Percentiles rank a stretch among this genome's conserved stretches.
phyloP scores from a whole-genome alignment of 2,329 filamentous ascomycete genomes.

The Arthrobotrys musiformis region DNA sequence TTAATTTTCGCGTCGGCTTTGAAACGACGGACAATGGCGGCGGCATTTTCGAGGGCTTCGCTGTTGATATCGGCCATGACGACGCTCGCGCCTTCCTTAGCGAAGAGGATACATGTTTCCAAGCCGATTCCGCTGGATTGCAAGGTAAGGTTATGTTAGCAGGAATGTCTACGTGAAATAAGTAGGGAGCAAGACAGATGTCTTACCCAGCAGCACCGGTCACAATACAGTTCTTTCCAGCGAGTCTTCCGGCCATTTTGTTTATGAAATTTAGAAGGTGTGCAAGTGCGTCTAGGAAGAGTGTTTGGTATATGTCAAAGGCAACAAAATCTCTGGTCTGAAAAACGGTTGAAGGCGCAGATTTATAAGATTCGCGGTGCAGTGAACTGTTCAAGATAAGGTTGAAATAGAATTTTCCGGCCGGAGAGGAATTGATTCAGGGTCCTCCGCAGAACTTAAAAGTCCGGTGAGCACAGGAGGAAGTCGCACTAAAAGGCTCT shows the following conservation, averaged over 20 bases:
- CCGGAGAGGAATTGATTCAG: slow-evolving; percentile 3
- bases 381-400: not conserved
- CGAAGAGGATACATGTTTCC: slow-evolving; percentile 89
- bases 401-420: slow-evolving; percentile 10
- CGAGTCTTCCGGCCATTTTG: slow-evolving; percentile 65
- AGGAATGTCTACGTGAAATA: not conserved
- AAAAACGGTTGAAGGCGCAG: not conserved
- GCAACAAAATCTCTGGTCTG: not conserved
- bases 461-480: slow-evolving; percentile 6
- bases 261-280: not conserved
- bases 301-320: not conserved
- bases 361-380: slow-evolving; percentile 1
- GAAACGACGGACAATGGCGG: slow-evolving; percentile 60
- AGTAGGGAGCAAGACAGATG: not conserved
- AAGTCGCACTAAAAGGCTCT: not conserved
- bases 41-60: slow-evolving; percentile 79
- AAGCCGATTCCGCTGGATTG: slow-evolving; percentile 82
- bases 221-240: slow-evolving; percentile 77
- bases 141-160: not conserved
- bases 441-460: slow-evolving; percentile 27
- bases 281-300: not conserved
- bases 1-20: slow-evolving; percentile 67
- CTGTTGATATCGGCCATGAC: slow-evolving; percentile 86
- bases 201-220: slow-evolving; percentile 84
- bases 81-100: slow-evolving; percentile 85